Evolutionary conservation across 768 basidiomycete genomes (phyloP).

Genomic region (Sarcodon sp.): DNA sequence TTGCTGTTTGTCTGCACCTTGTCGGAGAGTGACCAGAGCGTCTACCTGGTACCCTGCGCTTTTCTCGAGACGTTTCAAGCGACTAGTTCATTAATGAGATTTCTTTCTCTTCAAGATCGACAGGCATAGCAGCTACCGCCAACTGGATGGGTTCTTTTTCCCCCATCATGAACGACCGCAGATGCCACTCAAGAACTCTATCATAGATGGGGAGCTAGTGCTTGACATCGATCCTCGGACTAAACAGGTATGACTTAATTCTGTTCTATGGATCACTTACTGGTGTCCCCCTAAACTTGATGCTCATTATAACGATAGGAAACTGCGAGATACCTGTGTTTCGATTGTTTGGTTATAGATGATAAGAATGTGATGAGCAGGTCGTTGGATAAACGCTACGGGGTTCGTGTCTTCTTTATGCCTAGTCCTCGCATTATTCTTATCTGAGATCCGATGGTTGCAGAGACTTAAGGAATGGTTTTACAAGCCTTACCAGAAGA

Average conservation of each 20-base stretch:
- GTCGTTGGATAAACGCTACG: slow-evolving; percentile 78
- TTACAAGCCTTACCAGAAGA: slow-evolving; percentile 64
- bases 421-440: background rate
- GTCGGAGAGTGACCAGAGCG: slow-evolving; percentile 35
- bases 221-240: slow-evolving; percentile 76
- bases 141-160: slow-evolving; percentile 69
- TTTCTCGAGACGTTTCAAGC: background rate
- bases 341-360: slow-evolving; percentile 86
- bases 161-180: slow-evolving; percentile 73
- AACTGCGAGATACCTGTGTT: slow-evolving; percentile 72
- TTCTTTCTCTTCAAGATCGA: slow-evolving; percentile 54
- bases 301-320: slow-evolving; percentile 33
- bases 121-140: slow-evolving; percentile 80
- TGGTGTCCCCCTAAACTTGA: slow-evolving; percentile 2
- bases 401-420: slow-evolving; percentile 39
- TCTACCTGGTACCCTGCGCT: slow-evolving; percentile 50
- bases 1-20: slow-evolving; percentile 68
- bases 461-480: slow-evolving; percentile 79
- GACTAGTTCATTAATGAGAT: background rate
- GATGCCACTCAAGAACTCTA: slow-evolving; percentile 59
- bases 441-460: slow-evolving; percentile 2
- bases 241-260: slow-evolving; percentile 36
- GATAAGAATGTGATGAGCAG: slow-evolving; percentile 79
- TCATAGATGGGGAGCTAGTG: slow-evolving; percentile 92
- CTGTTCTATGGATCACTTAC: background rate